Evolutionary conservation across 2,329 filamentous ascomycete species (phyloP), one percentile per base, ranked within the genome.

Genomic region (Cyanodermella asteris): DNA sequence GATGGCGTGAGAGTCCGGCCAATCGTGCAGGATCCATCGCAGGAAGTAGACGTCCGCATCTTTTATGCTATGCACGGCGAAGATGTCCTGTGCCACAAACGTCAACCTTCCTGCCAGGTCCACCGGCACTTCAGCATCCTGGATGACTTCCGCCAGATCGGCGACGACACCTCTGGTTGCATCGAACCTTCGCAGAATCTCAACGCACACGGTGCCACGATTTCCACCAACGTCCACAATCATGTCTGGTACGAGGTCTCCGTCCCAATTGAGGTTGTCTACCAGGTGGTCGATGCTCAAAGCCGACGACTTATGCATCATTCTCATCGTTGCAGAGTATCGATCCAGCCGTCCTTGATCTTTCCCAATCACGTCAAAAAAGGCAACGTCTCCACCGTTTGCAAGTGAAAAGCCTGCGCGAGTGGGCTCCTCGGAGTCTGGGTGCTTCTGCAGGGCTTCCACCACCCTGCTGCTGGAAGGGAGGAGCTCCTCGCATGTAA

Each of bases 31-130:
- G 13, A 31, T 28, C 18, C 13, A 28, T 5, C 23, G 18, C 13
- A 31, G 14, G 5, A 31, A 5, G 20, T 30, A 31, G 6, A 31
- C 27, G 11, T 26, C 11, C 10, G 29, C 29, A 22, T 18, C 24
- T 18, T 28, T 25, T 7, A 31, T 16, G n/a, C 26, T 26, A 22
- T 31, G 27, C 14, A 22, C 23, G 7, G 12, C 5, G 27, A 31
- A 31, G 17, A 31, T 25, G 15, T 31, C 23, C n/a, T 31, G 27
- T 11, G n/a, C 16, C 18, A 16, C 15, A 16, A 29, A 31, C 9
- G 4, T 12, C 6, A 31, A 12, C 7, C 29, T 18, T 10, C 9
- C 20, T 13, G 16, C 8, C 11, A 31, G 11, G 10, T 25, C 22
- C 10, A n/a, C 11, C 12, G 25, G 23, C 7, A 26, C 11, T 16